Evolutionary conservation across 2,329 filamentous ascomycete species (phyloP).

Genomic region (Aspergillus sp.): DNA sequence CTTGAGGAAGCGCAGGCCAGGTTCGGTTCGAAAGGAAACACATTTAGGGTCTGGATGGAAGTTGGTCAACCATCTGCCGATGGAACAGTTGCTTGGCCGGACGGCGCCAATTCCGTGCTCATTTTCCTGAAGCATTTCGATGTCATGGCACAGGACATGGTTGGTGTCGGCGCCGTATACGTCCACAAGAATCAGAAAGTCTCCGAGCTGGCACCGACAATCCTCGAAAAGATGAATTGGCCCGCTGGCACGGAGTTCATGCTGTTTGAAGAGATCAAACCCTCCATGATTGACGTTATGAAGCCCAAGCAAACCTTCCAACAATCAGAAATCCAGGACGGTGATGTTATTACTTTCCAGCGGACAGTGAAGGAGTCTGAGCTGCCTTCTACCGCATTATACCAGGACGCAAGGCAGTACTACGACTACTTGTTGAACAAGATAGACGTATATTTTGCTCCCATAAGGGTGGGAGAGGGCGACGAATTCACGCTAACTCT

Average conservation of each 20-base stretch:
- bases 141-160: slow-evolving; percentile 63
- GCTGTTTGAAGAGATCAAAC: slow-evolving; percentile 96
- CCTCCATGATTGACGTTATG: slow-evolving; percentile 85
- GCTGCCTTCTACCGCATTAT: slow-evolving; percentile 40
- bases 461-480: slow-evolving; percentile 48
- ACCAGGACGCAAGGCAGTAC: slow-evolving; percentile 68
- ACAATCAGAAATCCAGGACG: slow-evolving; percentile 90
- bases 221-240: slow-evolving; percentile 81
- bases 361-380: slow-evolving; percentile 46
- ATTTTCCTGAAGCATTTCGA: slow-evolving; percentile 94
- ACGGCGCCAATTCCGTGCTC: slow-evolving; percentile 57
- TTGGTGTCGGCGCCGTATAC: slow-evolving; percentile 76
- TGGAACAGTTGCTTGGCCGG: slow-evolving; percentile 64
- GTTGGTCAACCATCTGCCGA: slow-evolving; percentile 62
- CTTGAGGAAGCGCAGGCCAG: slow-evolving; percentile 67
- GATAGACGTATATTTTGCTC: slow-evolving; percentile 69
- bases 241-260: slow-evolving; percentile 63
- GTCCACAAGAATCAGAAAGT: slow-evolving; percentile 84
- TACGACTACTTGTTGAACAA: slow-evolving; percentile 91
- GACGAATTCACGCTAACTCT: slow-evolving; percentile 71
- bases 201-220: slow-evolving; percentile 69
- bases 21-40: slow-evolving; percentile 60
- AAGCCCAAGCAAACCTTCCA: slow-evolving; percentile 86
- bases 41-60: slow-evolving; percentile 82
- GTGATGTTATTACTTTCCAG: slow-evolving; percentile 95